A percentile compares a stretch with the other conserved stretches of the same genome.
phyloP scores from a whole-genome alignment of 2,329 filamentous ascomycete species.

The Microcyclospora tardicrescens region DNA sequence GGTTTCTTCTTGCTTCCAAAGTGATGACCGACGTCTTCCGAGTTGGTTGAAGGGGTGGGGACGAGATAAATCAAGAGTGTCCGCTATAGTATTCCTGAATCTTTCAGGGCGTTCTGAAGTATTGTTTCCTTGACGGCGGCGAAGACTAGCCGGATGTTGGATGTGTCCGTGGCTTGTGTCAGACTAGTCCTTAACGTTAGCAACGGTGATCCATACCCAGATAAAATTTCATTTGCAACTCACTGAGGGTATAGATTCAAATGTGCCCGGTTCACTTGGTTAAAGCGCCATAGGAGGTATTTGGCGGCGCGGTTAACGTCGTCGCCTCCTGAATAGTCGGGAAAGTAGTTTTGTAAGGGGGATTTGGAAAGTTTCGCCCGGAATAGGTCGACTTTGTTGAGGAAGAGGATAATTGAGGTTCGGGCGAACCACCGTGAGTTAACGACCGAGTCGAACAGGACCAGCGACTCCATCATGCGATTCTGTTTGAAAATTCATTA shows the following conservation, averaged over 20 bases:
- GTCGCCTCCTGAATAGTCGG: slow-evolving; percentile 92
- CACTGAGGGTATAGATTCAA: slow-evolving; percentile 96
- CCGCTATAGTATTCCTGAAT: slow-evolving; percentile 72
- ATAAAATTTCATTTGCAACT: slow-evolving; percentile 27
- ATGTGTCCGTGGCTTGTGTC: slow-evolving; percentile 97
- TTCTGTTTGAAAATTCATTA: slow-evolving; percentile 49
- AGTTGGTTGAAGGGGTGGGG: no score
- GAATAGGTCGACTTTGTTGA: slow-evolving; percentile 98
- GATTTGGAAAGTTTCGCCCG: slow-evolving; percentile 84
- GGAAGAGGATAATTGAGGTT: slow-evolving; percentile 94
- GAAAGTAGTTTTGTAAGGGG: slow-evolving; percentile 88
- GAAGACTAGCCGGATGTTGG: slow-evolving; percentile 94
- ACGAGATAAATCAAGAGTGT: no score
- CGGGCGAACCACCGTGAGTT: slow-evolving; percentile 99
- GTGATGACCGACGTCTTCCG: no score
- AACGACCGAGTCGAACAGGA: slow-evolving; percentile 95
- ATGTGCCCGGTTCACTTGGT: slow-evolving; percentile 93
- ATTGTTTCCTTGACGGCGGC: slow-evolving; percentile 98
- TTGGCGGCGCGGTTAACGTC: slow-evolving; percentile 98
- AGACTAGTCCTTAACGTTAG: slow-evolving; percentile 44
- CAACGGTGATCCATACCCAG: neutral
- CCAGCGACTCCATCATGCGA: slow-evolving; percentile 97
- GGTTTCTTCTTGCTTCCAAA: no score
- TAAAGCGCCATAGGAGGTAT: slow-evolving; percentile 95
- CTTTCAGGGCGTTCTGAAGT: slow-evolving; percentile 92